phyloP scores from a whole-genome alignment of 2,329 filamentous ascomycete genomes.

The Exophiala calicioides region DNA sequence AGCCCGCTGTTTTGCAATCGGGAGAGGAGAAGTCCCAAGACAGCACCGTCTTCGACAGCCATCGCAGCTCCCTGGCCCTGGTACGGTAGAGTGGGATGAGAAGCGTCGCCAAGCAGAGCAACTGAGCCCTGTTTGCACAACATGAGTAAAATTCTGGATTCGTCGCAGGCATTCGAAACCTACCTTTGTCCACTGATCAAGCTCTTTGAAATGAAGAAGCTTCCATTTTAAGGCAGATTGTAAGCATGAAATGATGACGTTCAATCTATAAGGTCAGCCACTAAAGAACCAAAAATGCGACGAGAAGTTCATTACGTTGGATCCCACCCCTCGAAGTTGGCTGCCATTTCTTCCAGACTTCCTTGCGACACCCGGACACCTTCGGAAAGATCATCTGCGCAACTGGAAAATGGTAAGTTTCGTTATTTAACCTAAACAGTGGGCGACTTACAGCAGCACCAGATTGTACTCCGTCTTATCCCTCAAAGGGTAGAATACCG shows the following conservation, averaged over 20 bases:
- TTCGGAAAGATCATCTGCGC: conserved; percentile 11
- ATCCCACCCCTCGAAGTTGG: conserved; percentile 20
- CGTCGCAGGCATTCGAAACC: too few relatives aligned
- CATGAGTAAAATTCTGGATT: too few relatives aligned
- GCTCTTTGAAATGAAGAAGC: conserved; percentile 61
- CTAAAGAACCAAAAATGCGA: not conserved
- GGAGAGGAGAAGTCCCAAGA: too few relatives aligned
- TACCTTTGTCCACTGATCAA: conserved; percentile 54
- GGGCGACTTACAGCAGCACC: conserved; percentile 14
- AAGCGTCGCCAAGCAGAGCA: too few relatives aligned
- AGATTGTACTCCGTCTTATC: conserved; percentile 21
- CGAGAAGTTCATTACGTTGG: conserved; percentile 8
- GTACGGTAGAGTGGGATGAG: too few relatives aligned
- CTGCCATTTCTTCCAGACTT: conserved; percentile 18
- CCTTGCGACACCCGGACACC: conserved; percentile 14
- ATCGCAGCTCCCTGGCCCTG: too few relatives aligned
- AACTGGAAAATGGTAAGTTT: conserved; percentile 3
- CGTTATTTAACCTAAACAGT: not conserved
- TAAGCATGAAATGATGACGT: conserved; percentile 16
- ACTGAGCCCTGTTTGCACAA: too few relatives aligned
- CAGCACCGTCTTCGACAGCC: too few relatives aligned
- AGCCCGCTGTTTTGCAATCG: conserved; percentile 9
- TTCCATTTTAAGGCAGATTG: conserved; percentile 47
- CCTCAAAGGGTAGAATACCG: conserved; percentile 21
- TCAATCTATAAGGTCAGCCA: conserved; percentile 13